A percentile compares a stretch with the other conserved stretches of the same genome.
phyloP scores from a whole-genome alignment of 2,329 filamentous ascomycete genomes.

The Chalaropsis thielavioides region DNA sequence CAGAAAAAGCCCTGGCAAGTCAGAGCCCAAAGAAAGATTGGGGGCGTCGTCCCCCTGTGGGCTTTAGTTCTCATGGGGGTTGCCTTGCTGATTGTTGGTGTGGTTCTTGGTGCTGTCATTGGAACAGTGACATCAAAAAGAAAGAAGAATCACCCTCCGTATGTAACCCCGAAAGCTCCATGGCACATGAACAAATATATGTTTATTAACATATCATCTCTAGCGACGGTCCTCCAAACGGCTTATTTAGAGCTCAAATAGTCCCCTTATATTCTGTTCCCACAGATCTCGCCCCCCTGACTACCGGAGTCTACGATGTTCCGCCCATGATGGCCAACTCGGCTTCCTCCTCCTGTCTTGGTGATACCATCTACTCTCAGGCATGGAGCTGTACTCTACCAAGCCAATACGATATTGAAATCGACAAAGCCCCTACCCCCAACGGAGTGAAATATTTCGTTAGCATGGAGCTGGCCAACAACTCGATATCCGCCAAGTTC shows the following conservation, averaged over 20 bases:
- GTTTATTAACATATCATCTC: neutral
- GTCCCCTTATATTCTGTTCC: slow-evolving; percentile 24
- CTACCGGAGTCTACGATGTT: slow-evolving; percentile 42
- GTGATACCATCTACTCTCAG: slow-evolving; percentile 36
- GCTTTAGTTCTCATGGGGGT: slow-evolving; percentile 38
- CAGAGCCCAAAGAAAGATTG: slow-evolving; percentile 39
- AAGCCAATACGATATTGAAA: slow-evolving; percentile 31
- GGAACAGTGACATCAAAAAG: slow-evolving; percentile 31
- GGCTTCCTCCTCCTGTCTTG: slow-evolving; percentile 41
- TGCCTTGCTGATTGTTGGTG: slow-evolving; percentile 37
- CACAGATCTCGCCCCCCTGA: slow-evolving; percentile 36
- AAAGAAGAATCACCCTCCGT: slow-evolving; percentile 15
- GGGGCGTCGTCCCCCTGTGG: slow-evolving; percentile 48
- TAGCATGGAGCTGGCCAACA: slow-evolving; percentile 27
- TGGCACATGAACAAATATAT: neutral
- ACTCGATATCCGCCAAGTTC: slow-evolving; percentile 28
- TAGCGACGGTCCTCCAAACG: neutral
- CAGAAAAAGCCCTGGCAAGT: slow-evolving; percentile 34
- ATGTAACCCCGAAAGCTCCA: neutral
- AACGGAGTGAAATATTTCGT: slow-evolving; percentile 28
- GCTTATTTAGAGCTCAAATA: slow-evolving; percentile 2
- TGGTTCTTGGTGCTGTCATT: slow-evolving; percentile 43
- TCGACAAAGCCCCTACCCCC: slow-evolving; percentile 24
- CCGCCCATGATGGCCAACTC: slow-evolving; percentile 37
- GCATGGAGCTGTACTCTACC: slow-evolving; percentile 51